Evolutionary conservation across 768 basidiomycete species (phyloP).

Genomic region (Podaxis sp.): DNA sequence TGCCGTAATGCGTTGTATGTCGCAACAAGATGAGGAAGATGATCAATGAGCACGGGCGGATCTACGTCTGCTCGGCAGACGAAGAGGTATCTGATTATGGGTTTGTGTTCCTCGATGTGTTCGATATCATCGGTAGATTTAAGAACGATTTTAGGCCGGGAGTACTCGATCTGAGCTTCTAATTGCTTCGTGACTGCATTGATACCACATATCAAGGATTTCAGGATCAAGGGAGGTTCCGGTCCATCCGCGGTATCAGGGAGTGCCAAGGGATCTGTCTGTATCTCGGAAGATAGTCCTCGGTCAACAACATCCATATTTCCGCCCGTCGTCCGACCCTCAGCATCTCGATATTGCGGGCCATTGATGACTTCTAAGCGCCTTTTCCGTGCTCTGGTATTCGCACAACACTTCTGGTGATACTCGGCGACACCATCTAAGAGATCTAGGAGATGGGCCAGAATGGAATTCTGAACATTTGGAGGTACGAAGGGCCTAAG

Average conservation of each 20-base stretch:
- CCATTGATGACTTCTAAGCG: slow-evolving; percentile 19
- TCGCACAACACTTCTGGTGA: slow-evolving; percentile 30
- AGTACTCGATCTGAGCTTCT: slow-evolving; percentile 48
- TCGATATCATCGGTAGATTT: slow-evolving; percentile 18
- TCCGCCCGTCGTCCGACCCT: slow-evolving; percentile 15
- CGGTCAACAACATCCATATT: background rate
- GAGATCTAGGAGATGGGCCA: slow-evolving; percentile 48
- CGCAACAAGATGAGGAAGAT: slow-evolving; percentile 76
- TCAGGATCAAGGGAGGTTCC: slow-evolving; percentile 37
- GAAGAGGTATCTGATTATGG: slow-evolving; percentile 47
- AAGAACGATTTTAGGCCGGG: slow-evolving; percentile 18
- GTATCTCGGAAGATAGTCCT: background rate
- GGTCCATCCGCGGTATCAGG: background rate
- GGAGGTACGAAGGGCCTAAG: slow-evolving; percentile 61
- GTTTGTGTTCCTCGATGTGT: slow-evolving; percentile 13
- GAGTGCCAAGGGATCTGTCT: background rate
- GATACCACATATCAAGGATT: slow-evolving; percentile 64
- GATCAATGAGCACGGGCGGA: slow-evolving; percentile 67
- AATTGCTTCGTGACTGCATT: slow-evolving; percentile 77
- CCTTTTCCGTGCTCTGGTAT: slow-evolving; percentile 40
- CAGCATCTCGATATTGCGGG: slow-evolving; percentile 15
- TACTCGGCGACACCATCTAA: slow-evolving; percentile 51
- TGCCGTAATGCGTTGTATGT: slow-evolving; percentile 57
- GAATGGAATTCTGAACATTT: slow-evolving; percentile 59
- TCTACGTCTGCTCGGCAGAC: slow-evolving; percentile 77